Evolutionary conservation across 768 basidiomycete genomes (phyloP).

Genomic region (Boletus tomentosulus): DNA sequence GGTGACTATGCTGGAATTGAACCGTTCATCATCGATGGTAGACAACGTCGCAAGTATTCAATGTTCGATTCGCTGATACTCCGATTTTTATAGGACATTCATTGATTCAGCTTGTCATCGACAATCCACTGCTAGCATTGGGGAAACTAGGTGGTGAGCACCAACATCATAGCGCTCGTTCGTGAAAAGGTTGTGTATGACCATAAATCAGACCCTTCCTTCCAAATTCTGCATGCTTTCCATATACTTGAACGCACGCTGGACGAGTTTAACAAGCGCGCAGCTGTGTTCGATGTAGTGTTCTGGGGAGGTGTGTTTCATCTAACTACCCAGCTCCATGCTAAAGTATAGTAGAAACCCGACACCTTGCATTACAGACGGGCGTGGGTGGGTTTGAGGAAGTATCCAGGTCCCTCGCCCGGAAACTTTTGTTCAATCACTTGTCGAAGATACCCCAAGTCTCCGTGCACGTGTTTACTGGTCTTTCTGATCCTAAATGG

Average conservation of each 20-base stretch:
- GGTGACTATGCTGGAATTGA: slow-evolving; percentile 70
- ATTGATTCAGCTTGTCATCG: slow-evolving; percentile 52
- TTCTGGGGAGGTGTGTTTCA: slow-evolving; percentile 51
- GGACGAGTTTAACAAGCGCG: slow-evolving; percentile 44
- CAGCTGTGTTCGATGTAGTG: slow-evolving; percentile 56
- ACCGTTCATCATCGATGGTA: slow-evolving; percentile 63
- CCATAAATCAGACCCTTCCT: slow-evolving; percentile 40
- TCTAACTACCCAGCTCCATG: not conserved
- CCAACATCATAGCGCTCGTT: not conserved
- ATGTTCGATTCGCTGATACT: slow-evolving; percentile 1
- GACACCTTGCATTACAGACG: slow-evolving; percentile 40
- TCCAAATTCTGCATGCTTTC: slow-evolving; percentile 62
- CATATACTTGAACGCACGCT: slow-evolving; percentile 51
- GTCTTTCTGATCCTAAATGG: slow-evolving; percentile 48
- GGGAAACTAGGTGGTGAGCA: slow-evolving; percentile 43
- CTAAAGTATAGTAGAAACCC: slow-evolving; percentile 34
- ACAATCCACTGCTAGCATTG: slow-evolving; percentile 58
- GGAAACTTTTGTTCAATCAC: slow-evolving; percentile 49
- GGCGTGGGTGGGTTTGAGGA: slow-evolving; percentile 34
- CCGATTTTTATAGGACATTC: slow-evolving; percentile 50
- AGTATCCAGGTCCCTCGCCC: slow-evolving; percentile 49
- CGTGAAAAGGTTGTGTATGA: not conserved
- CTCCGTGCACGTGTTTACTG: slow-evolving; percentile 43
- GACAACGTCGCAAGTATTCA: not conserved
- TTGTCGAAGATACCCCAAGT: slow-evolving; percentile 37